Percentiles rank a stretch among this genome's conserved stretches.
Evolutionary conservation across 352 stramenopile species (phyloP).

Genomic region (Phytophthora quininea): DNA sequence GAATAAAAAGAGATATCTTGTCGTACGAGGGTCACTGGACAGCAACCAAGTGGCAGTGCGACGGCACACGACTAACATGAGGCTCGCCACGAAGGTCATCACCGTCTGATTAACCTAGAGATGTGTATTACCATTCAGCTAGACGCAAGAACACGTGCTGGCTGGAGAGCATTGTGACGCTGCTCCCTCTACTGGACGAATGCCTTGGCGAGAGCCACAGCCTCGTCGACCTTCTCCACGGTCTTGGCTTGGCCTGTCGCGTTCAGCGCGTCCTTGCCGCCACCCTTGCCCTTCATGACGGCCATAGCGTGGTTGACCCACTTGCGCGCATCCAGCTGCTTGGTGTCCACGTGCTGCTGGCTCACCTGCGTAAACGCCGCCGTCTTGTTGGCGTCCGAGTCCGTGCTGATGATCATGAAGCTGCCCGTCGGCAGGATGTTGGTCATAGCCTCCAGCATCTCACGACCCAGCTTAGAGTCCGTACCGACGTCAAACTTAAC

Average conservation of each 20-base stretch:
- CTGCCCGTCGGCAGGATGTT: conserved; percentile 81
- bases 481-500: conserved; percentile 93
- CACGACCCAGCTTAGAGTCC: conserved; percentile 94
- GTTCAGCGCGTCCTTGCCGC: conserved; percentile 90
- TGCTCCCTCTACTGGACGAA: conserved; percentile 53
- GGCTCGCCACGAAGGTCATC: too few relatives aligned
- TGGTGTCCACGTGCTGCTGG: conserved; percentile 71
- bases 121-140: conserved; percentile 9
- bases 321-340: conserved; percentile 88
- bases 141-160: conserved; percentile 9
- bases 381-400: conserved; percentile 92
- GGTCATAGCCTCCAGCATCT: conserved; percentile 93
- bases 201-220: conserved; percentile 66
- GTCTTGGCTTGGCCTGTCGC: conserved; percentile 85
- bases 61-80: too few relatives aligned
- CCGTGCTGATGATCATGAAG: conserved; percentile 94
- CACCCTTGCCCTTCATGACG: conserved; percentile 94
- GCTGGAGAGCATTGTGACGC: conserved; percentile 27
- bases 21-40: too few relatives aligned
- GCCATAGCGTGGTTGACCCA: conserved; percentile 94
- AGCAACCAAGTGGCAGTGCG: too few relatives aligned
- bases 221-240: conserved; percentile 69
- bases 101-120: too few relatives aligned
- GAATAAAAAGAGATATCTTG: too few relatives aligned
- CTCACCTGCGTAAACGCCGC: conserved; percentile 93